Conservation (phyloP, 2,329 filamentous ascomycete species). For the Hymenoscyphus salicellus region DNA sequence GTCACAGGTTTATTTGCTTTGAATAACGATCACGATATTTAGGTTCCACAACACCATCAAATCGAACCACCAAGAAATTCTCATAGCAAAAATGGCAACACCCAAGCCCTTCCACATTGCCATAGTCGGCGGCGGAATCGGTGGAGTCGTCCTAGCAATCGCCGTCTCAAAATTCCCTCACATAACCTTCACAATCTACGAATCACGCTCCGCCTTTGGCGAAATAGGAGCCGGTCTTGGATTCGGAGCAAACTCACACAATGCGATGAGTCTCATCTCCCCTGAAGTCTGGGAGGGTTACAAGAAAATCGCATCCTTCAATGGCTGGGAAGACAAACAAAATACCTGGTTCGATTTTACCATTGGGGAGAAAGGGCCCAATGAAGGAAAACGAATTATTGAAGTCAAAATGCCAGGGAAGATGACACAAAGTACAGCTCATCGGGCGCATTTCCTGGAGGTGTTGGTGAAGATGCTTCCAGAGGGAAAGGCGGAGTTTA, state of each 20-base stretch:
- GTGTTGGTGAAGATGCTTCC: conserved; percentile 41
- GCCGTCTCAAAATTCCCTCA: conserved; percentile 4
- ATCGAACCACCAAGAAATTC: background rate
- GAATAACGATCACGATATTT: background rate
- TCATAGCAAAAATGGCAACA: background rate
- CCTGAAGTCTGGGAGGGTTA: conserved; percentile 5
- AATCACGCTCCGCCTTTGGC: conserved; percentile 5
- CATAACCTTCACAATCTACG: conserved; percentile 13
- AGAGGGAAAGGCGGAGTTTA: conserved; percentile 30
- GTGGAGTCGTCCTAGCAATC: conserved; percentile 9
- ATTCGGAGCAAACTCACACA: conserved; percentile 12
- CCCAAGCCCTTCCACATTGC: conserved; percentile 5
- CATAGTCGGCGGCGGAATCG: conserved; percentile 11
- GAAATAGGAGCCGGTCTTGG: conserved; percentile 15
- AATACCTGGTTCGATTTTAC: conserved; percentile 16
- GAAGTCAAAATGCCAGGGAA: conserved; percentile 9
- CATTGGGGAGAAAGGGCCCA: conserved; percentile 12
- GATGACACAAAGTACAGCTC: conserved; percentile 17
- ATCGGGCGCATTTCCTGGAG: conserved; percentile 43
- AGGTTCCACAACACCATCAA: background rate
- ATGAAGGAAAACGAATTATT: conserved; percentile 5
- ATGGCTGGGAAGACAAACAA: conserved; percentile 11
- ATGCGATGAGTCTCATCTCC: conserved; percentile 10
- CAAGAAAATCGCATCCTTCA: background rate
- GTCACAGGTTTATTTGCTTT: background rate